Evolutionary conservation across 257 asterid genomes (phyloP).

Genomic region (Solanum gandarillasii): DNA sequence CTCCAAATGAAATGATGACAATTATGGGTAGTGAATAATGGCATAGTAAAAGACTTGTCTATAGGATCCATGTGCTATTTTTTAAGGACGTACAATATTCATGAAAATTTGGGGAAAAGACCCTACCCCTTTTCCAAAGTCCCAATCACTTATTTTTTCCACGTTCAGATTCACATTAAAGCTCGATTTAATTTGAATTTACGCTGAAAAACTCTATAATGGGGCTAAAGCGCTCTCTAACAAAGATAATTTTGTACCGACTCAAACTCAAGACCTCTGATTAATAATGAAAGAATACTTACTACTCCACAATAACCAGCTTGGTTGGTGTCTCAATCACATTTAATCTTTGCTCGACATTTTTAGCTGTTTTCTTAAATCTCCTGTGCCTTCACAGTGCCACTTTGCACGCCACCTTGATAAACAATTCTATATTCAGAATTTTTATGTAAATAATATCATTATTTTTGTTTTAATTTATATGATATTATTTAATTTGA

Average conservation of each 20-base stretch:
- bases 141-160: not conserved
- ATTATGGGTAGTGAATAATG: not conserved
- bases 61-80: not conserved
- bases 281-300: too few relatives aligned
- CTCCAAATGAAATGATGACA: not conserved
- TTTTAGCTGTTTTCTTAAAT: not conserved
- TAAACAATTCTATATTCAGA: fast-evolving
- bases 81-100: not conserved
- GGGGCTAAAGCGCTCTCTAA: fast-evolving
- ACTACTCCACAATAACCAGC: too few relatives aligned
- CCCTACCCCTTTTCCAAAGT: not conserved
- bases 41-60: not conserved
- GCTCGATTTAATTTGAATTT: too few relatives aligned
- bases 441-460: too few relatives aligned
- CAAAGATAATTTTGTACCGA: fast-evolving
- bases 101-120: not conserved
- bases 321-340: not conserved
- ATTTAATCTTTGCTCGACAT: not conserved
- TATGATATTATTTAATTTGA: too few relatives aligned
- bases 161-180: too few relatives aligned
- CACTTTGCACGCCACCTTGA: not conserved
- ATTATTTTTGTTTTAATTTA: too few relatives aligned
- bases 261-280: fast-evolving
- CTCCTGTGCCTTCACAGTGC: not conserved
- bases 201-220: fast-evolving